These are phyloP conservation scores for Fonsecaea pedrosoi DNA, from an alignment of 2,329 filamentous ascomycete species.

Conservation along the genomic window DNA sequence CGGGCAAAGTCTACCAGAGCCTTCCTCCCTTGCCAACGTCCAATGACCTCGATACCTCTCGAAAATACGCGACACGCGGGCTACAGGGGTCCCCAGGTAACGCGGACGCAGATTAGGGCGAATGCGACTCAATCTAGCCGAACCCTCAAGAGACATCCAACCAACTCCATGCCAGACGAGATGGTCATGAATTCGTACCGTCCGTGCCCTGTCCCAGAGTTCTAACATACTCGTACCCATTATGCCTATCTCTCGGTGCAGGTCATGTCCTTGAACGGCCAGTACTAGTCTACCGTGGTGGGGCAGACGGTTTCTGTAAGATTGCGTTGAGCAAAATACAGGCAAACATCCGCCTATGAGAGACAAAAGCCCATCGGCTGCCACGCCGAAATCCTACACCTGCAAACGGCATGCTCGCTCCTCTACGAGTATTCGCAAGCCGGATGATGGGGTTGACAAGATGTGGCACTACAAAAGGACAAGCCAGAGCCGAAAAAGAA, in stretches of 20 bases:
- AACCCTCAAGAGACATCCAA: neutral
- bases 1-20: slow-evolving; percentile 9
- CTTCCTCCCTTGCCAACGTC: slow-evolving; percentile 3
- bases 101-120: slow-evolving; percentile 4
- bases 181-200: neutral
- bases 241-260: neutral
- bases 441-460: neutral
- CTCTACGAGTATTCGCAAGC: neutral
- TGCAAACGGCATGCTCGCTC: neutral
- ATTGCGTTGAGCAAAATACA: slow-evolving; percentile 6
- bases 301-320: neutral
- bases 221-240: neutral
- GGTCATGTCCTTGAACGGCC: neutral
- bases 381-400: neutral
- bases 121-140: slow-evolving; percentile 7
- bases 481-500: neutral
- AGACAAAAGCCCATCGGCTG: slow-evolving; percentile 2
- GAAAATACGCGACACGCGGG: slow-evolving; percentile 4
- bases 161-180: neutral
- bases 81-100: slow-evolving; percentile 8
- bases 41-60: slow-evolving; percentile 10
- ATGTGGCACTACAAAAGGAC: neutral
- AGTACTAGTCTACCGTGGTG: neutral
- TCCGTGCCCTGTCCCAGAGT: neutral
- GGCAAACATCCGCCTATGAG: neutral